Evolutionary conservation across 2,329 filamentous ascomycete genomes (phyloP), one percentile per base, ranked within the genome.

Genomic region (Talaromyces sp.): DNA sequence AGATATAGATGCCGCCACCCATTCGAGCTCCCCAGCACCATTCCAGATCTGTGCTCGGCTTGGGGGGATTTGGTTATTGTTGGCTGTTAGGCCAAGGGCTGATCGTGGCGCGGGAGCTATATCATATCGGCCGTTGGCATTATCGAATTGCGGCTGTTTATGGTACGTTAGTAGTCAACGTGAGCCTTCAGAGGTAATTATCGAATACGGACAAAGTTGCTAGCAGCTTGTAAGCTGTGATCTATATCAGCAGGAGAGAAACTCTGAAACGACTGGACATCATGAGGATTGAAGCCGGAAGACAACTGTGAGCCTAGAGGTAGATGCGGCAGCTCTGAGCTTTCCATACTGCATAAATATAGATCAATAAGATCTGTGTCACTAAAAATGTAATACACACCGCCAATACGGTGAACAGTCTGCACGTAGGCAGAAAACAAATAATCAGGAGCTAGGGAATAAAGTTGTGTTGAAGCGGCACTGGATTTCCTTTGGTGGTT

Each of bases 261-360:
- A 15, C 72, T 61, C 10, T 71, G 70, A 31, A 77, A 72, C 6
- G 71, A 65, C 56, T 73, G 72, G 19, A 73, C 66, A 47, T 73
- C 71, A 17, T 67, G 68, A 62, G 61, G 67, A 62, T 71, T 68
- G 41, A 69, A 70, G 33, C 68, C 68, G 19, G 69, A 66, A 17
- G 67, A 66, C 39, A 73, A 62, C 25, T 73, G 69, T 31, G 68
- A 73, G 56, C 47, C 65, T 67, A 52, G 69, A 68, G 56, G 70
- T 66, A 61, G 67, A 52, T 27, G 67, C 66, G 58, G 73, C 39
- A 70, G 67, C 33, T 63, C 67, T 41, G 69, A 64, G 31, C 27
- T 61, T 66, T 77, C 72, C 76, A 78, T 77, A 31, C n/a, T 62
- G 52, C 25, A 63, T 60, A 37, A 31, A 27, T 11, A 62, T 37